Evolutionary conservation across 2,329 filamentous ascomycete species (phyloP).

Genomic region (Cercospora zeina): DNA sequence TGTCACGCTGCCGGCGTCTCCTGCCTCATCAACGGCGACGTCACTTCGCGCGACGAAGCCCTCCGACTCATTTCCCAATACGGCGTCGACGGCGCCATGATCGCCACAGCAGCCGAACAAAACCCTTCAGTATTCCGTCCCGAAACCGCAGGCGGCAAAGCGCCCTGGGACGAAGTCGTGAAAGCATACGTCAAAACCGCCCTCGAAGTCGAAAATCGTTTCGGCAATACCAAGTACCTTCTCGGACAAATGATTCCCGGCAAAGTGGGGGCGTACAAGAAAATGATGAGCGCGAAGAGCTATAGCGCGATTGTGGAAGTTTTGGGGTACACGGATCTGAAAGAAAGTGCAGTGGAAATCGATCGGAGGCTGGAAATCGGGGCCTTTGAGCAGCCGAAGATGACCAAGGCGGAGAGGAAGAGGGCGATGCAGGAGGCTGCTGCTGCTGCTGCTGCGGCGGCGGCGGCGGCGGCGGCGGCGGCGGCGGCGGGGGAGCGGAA

Average conservation of each 20-base stretch:
- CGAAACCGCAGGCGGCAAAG: slow-evolving; percentile 66
- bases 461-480: slow-evolving; percentile 32
- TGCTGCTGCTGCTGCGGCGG: slow-evolving; percentile 52
- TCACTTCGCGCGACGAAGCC: slow-evolving; percentile 72
- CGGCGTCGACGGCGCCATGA: slow-evolving; percentile 94
- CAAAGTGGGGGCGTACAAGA: slow-evolving; percentile 64
- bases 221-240: slow-evolving; percentile 90
- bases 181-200: slow-evolving; percentile 70
- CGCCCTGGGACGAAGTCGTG: slow-evolving; percentile 75
- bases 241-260: slow-evolving; percentile 84
- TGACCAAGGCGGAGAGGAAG: slow-evolving; percentile 50
- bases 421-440: slow-evolving; percentile 42
- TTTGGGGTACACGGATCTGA: slow-evolving; percentile 62
- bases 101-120: slow-evolving; percentile 85
- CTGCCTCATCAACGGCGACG: slow-evolving; percentile 94
- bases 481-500: no score
- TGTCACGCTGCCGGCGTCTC: slow-evolving; percentile 85
- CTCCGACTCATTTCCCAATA: slow-evolving; percentile 71
- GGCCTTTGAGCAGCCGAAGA: slow-evolving; percentile 48
- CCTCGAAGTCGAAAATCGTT: slow-evolving; percentile 79
- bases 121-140: slow-evolving; percentile 85
- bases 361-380: slow-evolving; percentile 64
- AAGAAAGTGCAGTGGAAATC: slow-evolving; percentile 62
- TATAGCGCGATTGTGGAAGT: slow-evolving; percentile 69
- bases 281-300: slow-evolving; percentile 65